Evolutionary conservation across 345 rosid species (phyloP).

Genomic region (Anastatica hierochuntica): DNA sequence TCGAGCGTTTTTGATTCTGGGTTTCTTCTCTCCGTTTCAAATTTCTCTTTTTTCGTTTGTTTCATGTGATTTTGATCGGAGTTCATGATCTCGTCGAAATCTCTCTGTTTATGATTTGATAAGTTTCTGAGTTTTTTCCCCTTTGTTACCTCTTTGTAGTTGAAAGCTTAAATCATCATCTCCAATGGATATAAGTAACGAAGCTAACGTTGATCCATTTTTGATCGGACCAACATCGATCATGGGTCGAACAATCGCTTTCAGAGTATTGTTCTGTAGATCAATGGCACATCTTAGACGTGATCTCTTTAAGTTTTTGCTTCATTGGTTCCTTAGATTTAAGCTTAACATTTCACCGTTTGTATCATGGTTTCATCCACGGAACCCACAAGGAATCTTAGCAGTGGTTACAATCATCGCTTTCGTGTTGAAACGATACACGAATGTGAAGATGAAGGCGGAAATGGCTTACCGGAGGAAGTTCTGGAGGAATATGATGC

Average conservation of each 20-base stretch:
- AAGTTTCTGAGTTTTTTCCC: not conserved
- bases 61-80: not conserved
- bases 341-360: conserved; percentile 36
- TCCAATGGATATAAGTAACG: conserved; percentile 82
- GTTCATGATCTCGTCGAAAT: no score
- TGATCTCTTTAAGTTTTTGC: conserved; percentile 33
- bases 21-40: not conserved
- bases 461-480: conserved; percentile 94
- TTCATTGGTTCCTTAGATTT: conserved; percentile 34
- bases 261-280: conserved; percentile 69
- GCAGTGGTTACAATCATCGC: conserved; percentile 86
- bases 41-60: not conserved
- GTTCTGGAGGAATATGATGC: conserved; percentile 98
- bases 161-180: not conserved
- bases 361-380: conserved; percentile 84
- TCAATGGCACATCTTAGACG: conserved; percentile 58
- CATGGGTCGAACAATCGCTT: conserved; percentile 80
- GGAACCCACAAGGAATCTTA: conserved; percentile 91
- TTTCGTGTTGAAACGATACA: conserved; percentile 64
- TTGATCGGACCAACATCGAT: conserved; percentile 83
- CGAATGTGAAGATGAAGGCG: conserved; percentile 78
- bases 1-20: not conserved
- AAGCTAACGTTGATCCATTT: conserved; percentile 71
- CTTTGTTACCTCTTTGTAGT: conserved; percentile 5
- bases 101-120: conserved; percentile 7